A percentile compares a stretch with the other conserved stretches of the same genome.
Evolutionary conservation across 768 basidiomycete genomes (phyloP).

Genomic region (Agrocybe chaxingu): DNA sequence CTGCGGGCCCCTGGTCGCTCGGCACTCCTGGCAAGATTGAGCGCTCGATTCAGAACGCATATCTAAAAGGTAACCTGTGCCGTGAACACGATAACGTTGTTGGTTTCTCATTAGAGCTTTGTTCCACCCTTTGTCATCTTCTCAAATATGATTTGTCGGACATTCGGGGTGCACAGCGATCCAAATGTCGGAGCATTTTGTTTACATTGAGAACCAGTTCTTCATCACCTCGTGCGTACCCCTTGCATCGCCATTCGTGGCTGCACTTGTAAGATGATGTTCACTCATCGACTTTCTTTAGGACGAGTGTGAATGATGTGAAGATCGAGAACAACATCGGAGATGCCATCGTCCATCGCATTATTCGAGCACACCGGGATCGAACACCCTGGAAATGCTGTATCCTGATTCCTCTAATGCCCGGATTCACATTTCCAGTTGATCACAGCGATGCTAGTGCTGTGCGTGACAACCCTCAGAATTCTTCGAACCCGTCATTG

Average conservation of each 20-base stretch:
- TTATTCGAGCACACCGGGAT: slow-evolving; percentile 82
- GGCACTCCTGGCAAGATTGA: slow-evolving; percentile 85
- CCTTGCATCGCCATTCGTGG: neutral
- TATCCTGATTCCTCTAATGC: slow-evolving; percentile 86
- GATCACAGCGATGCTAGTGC: slow-evolving; percentile 93
- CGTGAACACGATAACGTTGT: slow-evolving; percentile 1
- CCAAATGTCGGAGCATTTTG: slow-evolving; percentile 91
- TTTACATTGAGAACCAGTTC: slow-evolving; percentile 97
- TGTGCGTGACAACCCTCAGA: slow-evolving; percentile 41
- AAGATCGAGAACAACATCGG: slow-evolving; percentile 92
- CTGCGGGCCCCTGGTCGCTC: slow-evolving; percentile 94
- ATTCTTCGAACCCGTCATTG: neutral
- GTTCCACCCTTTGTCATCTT: slow-evolving; percentile 3
- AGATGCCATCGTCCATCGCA: slow-evolving; percentile 88
- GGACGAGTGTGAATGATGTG: slow-evolving; percentile 81
- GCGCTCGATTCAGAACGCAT: slow-evolving; percentile 92
- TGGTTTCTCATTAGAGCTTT: slow-evolving; percentile 5
- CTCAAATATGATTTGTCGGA: neutral
- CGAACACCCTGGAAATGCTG: slow-evolving; percentile 87
- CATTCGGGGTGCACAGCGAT: slow-evolving; percentile 54
- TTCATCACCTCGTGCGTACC: slow-evolving; percentile 79
- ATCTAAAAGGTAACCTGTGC: slow-evolving; percentile 67
- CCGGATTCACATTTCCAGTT: slow-evolving; percentile 91
- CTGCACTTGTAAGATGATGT: neutral
- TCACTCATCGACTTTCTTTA: slow-evolving; percentile 21